Evolutionary conservation across 1,284 basidiomycete species (phyloP).

Genomic region (Austropuccinia psidii): DNA sequence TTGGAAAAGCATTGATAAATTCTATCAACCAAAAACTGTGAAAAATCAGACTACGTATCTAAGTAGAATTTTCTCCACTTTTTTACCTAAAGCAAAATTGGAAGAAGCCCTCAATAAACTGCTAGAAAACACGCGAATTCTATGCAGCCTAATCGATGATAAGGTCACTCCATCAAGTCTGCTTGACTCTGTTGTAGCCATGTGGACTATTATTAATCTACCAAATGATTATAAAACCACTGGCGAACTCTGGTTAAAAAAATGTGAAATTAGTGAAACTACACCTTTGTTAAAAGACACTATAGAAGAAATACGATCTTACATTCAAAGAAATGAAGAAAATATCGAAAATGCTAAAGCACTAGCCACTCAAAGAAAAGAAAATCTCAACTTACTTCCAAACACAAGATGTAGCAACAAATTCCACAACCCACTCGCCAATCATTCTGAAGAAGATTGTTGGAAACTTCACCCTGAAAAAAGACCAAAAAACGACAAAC

Average conservation of each 20-base stretch:
- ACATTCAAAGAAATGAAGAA: background rate
- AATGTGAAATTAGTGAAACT: background rate
- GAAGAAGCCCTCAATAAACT: background rate
- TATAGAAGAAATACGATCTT: background rate
- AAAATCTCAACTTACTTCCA: no score
- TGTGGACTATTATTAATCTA: background rate
- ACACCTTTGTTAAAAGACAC: background rate
- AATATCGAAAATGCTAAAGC: no score
- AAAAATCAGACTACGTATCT: background rate
- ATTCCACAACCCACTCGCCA: no score
- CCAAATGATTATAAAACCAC: background rate
- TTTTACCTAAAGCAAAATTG: background rate
- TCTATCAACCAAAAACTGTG: background rate
- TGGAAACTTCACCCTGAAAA: no score
- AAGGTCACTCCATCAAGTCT: background rate
- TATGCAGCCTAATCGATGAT: background rate
- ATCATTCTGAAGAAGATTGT: no score
- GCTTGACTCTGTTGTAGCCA: background rate
- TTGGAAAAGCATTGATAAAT: background rate
- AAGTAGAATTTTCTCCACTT: background rate
- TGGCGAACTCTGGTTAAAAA: background rate
- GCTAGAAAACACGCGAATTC: background rate
- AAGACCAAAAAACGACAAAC: no score
- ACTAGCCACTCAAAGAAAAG: no score
- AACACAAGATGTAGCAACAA: no score